Evolutionary conservation across 1,139 yeast genomes (phyloP), one percentile per base, ranked within the genome.

Genomic region (Saccharomyces pastorianus): DNA sequence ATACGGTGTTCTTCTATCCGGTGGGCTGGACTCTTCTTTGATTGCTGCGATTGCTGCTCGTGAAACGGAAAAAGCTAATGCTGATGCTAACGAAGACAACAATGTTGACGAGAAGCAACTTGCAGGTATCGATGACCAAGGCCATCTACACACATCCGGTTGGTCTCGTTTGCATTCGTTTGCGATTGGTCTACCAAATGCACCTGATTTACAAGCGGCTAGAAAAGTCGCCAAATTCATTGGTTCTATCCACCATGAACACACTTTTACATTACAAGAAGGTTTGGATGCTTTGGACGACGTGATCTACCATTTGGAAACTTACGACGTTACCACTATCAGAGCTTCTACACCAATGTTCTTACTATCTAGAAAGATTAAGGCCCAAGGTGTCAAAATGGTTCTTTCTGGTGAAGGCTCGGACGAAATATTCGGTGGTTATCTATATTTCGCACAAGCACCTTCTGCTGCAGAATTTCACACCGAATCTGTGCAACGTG

Each of bases 311-410:
- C 97, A 93, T 73, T 81, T 93, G 72, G 99, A 93, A 77, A 95
- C 99, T 42, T 93, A 86, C 69, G 99, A 93, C 72, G 99, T 93
- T 62, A 93, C 99, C 64, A 93, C 99, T 54, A 91, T 93, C 70
- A 85, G 99, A 75, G 99, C 99, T 41, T 91, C 98, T 13, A 93
- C 99, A 49, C 99, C 99, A 64, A 93, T 93, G 99, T 93, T 91
- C 78, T 77, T 93, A 68, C 79, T 93, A 64, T 87, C 96, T 23
- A 83, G 99, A 73, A 93, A 93, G 77, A 93, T 93, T 78, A 93
- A 93, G 79, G 99, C 99, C 54, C 98, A 91, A 75, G 99, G 98
- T 73, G 96, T 93, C 67, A 93, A 93, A 83, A 93, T 93, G 99
- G 99, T 93, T 51, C 78, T 93, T 58, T 88, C 96, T 46, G 99